These are phyloP conservation scores for Trypethelium eluteriae DNA, from an alignment of 495 filamentous ascomycete genomes.

Conservation along the genomic window DNA sequence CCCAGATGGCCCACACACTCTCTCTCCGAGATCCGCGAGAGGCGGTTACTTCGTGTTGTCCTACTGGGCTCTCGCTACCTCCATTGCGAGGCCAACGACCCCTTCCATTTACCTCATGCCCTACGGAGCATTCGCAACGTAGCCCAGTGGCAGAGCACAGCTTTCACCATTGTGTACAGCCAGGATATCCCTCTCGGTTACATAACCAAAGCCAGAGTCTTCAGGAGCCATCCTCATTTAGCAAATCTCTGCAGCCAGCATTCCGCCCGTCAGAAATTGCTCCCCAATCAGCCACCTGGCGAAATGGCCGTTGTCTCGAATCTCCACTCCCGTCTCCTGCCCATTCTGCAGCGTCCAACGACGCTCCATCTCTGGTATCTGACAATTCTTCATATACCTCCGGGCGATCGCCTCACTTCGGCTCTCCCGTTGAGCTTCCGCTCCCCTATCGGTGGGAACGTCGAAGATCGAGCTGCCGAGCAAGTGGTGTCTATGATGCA, in stretches of 20 bases:
- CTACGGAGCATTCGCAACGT: neutral
- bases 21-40: conserved; percentile 10
- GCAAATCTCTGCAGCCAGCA: conserved; percentile 14
- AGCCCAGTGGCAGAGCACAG: conserved; percentile 13
- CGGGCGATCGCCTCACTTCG: conserved; percentile 34
- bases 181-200: neutral
- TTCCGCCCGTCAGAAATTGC: neutral
- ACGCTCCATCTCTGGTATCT: conserved; percentile 62
- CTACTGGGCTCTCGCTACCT: neutral
- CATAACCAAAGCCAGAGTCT: neutral
- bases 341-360: conserved; percentile 57
- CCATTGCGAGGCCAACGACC: conserved; percentile 16
- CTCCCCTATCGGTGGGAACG: conserved; percentile 18
- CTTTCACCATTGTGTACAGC: conserved; percentile 17
- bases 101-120: conserved; percentile 17
- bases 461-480: conserved; percentile 7
- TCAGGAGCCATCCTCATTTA: neutral
- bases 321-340: conserved; percentile 60
- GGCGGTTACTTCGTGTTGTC: neutral
- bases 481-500: conserved; percentile 5
- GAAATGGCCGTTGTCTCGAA: conserved; percentile 17
- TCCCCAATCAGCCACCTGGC: neutral
- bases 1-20: conserved; percentile 20
- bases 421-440: conserved; percentile 32
- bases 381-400: conserved; percentile 55